Percentiles rank a stretch among this genome's conserved stretches.
Evolutionary conservation across 2,329 filamentous ascomycete species (phyloP).

Genomic region (Magnaporthiopsis rhizophila): DNA sequence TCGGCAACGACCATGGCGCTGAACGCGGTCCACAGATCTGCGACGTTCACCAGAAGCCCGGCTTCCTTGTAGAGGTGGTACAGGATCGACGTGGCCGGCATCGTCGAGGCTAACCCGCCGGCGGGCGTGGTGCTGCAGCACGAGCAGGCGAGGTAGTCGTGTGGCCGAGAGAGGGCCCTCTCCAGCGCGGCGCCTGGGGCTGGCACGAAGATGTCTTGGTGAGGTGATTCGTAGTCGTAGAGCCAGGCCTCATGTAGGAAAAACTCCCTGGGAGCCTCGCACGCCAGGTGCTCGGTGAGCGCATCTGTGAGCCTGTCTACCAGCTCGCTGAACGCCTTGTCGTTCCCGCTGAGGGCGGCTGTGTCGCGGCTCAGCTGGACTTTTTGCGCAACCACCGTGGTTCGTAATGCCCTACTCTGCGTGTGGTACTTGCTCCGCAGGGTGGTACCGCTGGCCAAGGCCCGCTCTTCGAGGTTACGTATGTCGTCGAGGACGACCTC

Average conservation of each 20-base stretch:
- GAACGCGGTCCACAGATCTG: constrained; percentile 74
- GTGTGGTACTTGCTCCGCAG: constrained; percentile 71
- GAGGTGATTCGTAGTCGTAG: constrained; percentile 63
- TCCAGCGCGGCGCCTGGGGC: constrained; percentile 63
- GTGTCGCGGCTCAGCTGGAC: constrained; percentile 72
- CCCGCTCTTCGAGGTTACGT: constrained; percentile 34
- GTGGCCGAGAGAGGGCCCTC: constrained; percentile 61
- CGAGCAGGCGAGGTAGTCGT: constrained; percentile 68
- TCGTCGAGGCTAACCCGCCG: constrained; percentile 46
- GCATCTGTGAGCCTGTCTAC: constrained; percentile 48
- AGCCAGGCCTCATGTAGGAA: constrained; percentile 67
- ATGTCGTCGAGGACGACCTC: constrained; percentile 36
- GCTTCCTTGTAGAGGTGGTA: constrained; percentile 76
- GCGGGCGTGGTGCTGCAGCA: constrained; percentile 52
- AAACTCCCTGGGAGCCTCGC: constrained; percentile 31
- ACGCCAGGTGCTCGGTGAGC: constrained; percentile 30
- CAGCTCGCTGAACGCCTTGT: constrained; percentile 60
- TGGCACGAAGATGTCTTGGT: constrained; percentile 67
- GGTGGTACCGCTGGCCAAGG: constrained; percentile 35
- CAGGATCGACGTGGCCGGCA: constrained; percentile 64
- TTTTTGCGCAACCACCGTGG: constrained; percentile 73
- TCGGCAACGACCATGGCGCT: constrained; percentile 48
- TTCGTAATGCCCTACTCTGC: constrained; percentile 61
- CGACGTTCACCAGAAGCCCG: constrained; percentile 67
- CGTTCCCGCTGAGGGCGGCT: constrained; percentile 60